Conservation (phyloP, 2,329 filamentous ascomycete genomes). For the Ophiosphaerella korrae region DNA sequence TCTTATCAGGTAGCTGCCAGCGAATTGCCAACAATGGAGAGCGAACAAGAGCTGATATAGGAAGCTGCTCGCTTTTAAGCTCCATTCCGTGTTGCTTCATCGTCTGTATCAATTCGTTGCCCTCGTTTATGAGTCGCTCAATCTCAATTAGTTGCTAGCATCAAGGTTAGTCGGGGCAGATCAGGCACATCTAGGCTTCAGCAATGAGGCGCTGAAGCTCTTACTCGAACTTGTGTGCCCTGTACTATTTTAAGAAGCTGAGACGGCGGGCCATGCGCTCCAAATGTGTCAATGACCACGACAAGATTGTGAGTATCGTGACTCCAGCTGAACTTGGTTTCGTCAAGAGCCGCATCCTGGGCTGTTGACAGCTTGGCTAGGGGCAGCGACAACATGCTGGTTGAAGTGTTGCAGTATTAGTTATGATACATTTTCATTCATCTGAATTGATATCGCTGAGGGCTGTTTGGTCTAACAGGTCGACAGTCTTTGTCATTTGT, state of each 20-base stretch:
- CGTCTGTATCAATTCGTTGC: conserved; percentile 20
- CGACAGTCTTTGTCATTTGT: too few relatives aligned
- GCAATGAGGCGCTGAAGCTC: conserved; percentile 12
- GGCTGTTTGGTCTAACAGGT: neutral
- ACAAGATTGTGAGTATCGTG: conserved; percentile 40
- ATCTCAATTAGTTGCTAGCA: conserved; percentile 32
- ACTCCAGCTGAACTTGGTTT: conserved; percentile 42
- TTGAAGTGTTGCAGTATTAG: conserved; percentile 14
- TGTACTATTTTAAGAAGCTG: conserved; percentile 49
- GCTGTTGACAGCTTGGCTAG: conserved; percentile 43
- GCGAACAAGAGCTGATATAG: conserved; percentile 51
- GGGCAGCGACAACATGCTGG: conserved; percentile 36
- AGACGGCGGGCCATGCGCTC: conserved; percentile 25
- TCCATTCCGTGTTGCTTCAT: conserved; percentile 32
- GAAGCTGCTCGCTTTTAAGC: conserved; percentile 47
- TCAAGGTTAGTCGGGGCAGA: conserved; percentile 9
- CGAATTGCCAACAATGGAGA: conserved; percentile 48
- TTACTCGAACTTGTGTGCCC: conserved; percentile 51
- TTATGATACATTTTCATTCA: conserved; percentile 7
- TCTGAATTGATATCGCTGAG: neutral
- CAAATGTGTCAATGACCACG: conserved; percentile 40
- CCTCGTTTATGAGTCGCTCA: conserved; percentile 27
- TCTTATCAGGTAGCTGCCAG: conserved; percentile 44
- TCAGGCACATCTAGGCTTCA: neutral
- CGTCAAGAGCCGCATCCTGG: conserved; percentile 32